phyloP scores from a whole-genome alignment of 768 basidiomycete genomes.

The Psilocybe subaeruginosa region DNA sequence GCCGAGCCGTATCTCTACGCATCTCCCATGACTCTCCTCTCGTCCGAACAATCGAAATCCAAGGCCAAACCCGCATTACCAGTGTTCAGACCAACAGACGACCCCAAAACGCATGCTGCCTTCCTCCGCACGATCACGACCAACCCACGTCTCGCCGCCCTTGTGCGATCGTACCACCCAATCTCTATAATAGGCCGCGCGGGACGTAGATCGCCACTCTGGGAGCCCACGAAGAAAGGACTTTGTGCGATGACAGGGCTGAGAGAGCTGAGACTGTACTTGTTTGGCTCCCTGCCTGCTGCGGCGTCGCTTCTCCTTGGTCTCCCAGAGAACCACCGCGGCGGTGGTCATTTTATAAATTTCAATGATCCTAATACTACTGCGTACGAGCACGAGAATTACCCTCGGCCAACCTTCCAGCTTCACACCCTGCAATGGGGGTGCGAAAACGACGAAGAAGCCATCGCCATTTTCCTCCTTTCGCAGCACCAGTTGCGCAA shows the following conservation, averaged over 20 bases:
- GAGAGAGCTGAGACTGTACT: neutral
- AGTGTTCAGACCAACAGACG: neutral
- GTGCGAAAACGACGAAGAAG: neutral
- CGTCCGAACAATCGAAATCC: no score
- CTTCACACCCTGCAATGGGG: slow-evolving; percentile 1
- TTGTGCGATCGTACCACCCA: neutral
- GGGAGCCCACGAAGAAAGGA: neutral
- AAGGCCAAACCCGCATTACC: neutral
- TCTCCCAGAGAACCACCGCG: neutral
- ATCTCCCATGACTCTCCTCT: no score
- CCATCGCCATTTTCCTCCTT: neutral
- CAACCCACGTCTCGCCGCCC: neutral
- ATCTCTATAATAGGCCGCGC: neutral
- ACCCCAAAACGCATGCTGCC: neutral
- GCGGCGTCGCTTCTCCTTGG: neutral
- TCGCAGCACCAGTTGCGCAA: neutral
- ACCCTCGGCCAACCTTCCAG: neutral
- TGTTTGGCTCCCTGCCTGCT: neutral
- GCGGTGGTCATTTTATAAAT: no score
- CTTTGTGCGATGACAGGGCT: slow-evolving; percentile 1
- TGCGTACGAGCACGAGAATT: neutral
- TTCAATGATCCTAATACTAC: neutral
- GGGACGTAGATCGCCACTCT: neutral
- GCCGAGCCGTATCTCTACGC: neutral
- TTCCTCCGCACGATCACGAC: slow-evolving; percentile 3